Evolutionary conservation across 2,329 filamentous ascomycete genomes (phyloP), one percentile per base, ranked within the genome.

Genomic region (Teratosphaeria viscida): DNA sequence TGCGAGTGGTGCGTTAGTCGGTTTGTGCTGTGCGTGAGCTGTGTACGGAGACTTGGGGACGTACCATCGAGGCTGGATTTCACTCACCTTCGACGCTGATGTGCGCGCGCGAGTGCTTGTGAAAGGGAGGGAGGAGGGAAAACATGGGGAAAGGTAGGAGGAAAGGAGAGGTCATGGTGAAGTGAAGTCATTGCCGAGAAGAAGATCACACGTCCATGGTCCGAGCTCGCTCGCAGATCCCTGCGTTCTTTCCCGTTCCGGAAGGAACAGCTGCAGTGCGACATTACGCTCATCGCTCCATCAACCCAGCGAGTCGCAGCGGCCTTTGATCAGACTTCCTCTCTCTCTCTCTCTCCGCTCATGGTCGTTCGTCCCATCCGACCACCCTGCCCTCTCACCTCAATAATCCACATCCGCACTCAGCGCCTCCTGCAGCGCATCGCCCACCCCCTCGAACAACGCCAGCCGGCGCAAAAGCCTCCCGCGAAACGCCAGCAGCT

Each of bases 401-500:
- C 37, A 47, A 29, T 47, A 47, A 10, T 55, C 57, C 47, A 26
- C 52, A 10, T 39, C 56, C 10, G 57, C 57, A 27, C 27, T 23
- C 57, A 26, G n/a, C 43, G 54, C 57, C 57, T 59, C 60, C 47
- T 61, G 43, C 29, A 56, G 34, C 10, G 57, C 60, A n/a, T 47
- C 34, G 14, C 27, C 43, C 16, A 35, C 34, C 19, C n/a, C 10
- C 16, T 57, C 59, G 56, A 62, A 61, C 7, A 52, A 54, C 11
- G 63, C 61, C 14, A 64, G 32, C 12, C 61, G 56, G 16, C 52
- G 35, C 1, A 64, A 19, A 29, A 63, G 52, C 16, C 61, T 56
- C 27, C 58, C 53, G 16, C 63, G 63, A 34, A 63, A 57, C 26
- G 55, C 35, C 32, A 55, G 43, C 37, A 64, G 56, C 16, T 64